Percentiles rank a stretch among this genome's conserved stretches.
Evolutionary conservation across 2,329 filamentous ascomycete species (phyloP).

Genomic region (Helminthosporium solani): DNA sequence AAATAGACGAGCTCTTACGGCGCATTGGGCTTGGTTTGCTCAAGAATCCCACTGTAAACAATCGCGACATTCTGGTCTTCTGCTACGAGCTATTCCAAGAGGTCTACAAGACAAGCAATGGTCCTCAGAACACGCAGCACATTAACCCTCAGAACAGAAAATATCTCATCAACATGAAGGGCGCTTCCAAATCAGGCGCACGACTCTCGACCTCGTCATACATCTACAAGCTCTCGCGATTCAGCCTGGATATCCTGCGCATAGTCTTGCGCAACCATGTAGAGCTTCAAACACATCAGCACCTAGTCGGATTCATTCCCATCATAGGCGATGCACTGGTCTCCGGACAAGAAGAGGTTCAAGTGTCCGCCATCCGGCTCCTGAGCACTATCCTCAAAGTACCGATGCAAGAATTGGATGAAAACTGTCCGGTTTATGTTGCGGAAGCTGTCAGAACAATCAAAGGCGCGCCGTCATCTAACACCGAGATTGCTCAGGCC

Average conservation of each 20-base stretch:
- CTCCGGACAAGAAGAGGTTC: conserved; percentile 86
- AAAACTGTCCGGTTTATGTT: conserved; percentile 74
- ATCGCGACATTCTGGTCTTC: conserved; percentile 83
- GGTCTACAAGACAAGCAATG: conserved; percentile 67
- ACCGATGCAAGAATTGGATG: conserved; percentile 68
- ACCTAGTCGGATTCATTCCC: conserved; percentile 82
- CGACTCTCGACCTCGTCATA: conserved; percentile 74
- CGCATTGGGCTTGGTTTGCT: conserved; percentile 81
- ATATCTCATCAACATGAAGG: conserved; percentile 76
- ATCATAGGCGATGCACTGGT: conserved; percentile 86
- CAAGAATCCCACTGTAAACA: conserved; percentile 76
- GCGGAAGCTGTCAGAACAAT: conserved; percentile 83
- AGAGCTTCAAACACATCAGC: conserved; percentile 72
- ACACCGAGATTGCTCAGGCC: conserved; percentile 81
- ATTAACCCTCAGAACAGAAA: conserved; percentile 56
- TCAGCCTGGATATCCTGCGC: conserved; percentile 83
- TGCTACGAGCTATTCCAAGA: conserved; percentile 93
- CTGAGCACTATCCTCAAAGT: conserved; percentile 83
- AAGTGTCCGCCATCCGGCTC: conserved; percentile 82
- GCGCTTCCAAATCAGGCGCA: conserved; percentile 71
- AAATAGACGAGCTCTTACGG: conserved; percentile 84
- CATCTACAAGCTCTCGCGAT: conserved; percentile 82
- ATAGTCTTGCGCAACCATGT: conserved; percentile 85
- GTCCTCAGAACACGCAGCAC: conserved; percentile 36
- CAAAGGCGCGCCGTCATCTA: conserved; percentile 73